Base-by-base conservation (phyloP, 139 green algal genomes). In the Tetraselmis striata region DNA sequence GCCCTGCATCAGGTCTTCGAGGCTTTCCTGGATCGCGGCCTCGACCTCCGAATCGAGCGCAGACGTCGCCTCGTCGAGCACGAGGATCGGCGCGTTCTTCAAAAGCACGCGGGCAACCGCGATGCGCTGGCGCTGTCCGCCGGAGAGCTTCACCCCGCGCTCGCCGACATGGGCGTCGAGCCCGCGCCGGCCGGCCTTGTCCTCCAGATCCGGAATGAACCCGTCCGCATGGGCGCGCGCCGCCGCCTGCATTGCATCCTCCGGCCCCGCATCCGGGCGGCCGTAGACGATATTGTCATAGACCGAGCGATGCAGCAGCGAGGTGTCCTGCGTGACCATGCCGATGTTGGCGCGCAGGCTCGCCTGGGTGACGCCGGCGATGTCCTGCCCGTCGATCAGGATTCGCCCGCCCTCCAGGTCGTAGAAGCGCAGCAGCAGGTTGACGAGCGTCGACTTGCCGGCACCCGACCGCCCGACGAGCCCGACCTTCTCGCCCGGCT, bases 391-490 rank as follows among this genome's bases (percentile, higher is more conserved):
- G 59, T 97, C 90, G 1, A 98, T 79, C 1, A 82, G 77, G 22
- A 78, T 59, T 32, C n/a, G n/a, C n/a, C n/a, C n/a, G n/a, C n/a
- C 80, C 77, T 83, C 83, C 59, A 90, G 87, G 30, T 89, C 90
- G 24, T 95, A 91, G 82, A 96, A 89, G 79, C 92, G 92, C 88
- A 92, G 95, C 28, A 96, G 89, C 28, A 88, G 91, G 84, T 95
- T 84, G 80, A 96, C 90, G 76, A 96, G 87, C 1, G 90, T 92
- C 75, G 87, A 92, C 88, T 96, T 96, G 76, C 93, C 93, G 29
- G 82, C 89, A 32, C 93, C 93, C 0, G 93, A 95, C 32, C 93
- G 87, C 75, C 93, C 93, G 24, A 93, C 90, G 24, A 95, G 87
- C 45, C 91, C 91, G 27, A 95, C 87, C 80, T 92, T 91, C 87